phyloP scores from a whole-genome alignment of 2,329 filamentous ascomycete genomes.

The Tolypocladium album region DNA sequence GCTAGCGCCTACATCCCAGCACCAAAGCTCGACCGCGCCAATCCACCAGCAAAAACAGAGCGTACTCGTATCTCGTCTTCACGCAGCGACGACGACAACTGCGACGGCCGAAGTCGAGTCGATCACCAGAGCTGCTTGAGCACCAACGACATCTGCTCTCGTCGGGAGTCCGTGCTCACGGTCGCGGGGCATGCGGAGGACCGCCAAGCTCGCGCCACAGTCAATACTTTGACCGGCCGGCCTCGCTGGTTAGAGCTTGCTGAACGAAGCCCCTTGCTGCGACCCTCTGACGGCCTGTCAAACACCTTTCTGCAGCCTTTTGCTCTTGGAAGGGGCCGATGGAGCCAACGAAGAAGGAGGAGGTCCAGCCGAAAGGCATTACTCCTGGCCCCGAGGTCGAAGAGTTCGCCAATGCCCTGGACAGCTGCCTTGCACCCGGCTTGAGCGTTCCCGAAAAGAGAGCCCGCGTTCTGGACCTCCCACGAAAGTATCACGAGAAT shows the following conservation, averaged over 20 bases:
- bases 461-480: conserved; percentile 56
- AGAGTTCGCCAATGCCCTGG: conserved; percentile 72
- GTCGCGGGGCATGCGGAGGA: neutral
- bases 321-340: conserved; percentile 4
- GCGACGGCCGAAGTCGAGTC: neutral
- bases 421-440: conserved; percentile 53
- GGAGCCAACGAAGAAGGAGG: conserved; percentile 18
- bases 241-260: neutral
- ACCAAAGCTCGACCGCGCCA: conserved; percentile 10
- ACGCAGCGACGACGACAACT: neutral
- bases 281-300: neutral
- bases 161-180: neutral
- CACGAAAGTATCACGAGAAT: conserved; percentile 45
- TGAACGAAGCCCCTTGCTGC: neutral
- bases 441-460: conserved; percentile 43
- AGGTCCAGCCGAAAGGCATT: conserved; percentile 23
- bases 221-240: neutral
- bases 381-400: conserved; percentile 74
- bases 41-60: conserved; percentile 7
- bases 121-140: neutral
- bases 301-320: neutral
- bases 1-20: neutral
- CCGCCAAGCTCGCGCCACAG: neutral
- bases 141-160: neutral
- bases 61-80: neutral